A percentile compares a stretch with the other conserved stretches of the same genome.
phyloP scores from a whole-genome alignment of 495 filamentous ascomycete species.

The Filosporella fistucella region DNA sequence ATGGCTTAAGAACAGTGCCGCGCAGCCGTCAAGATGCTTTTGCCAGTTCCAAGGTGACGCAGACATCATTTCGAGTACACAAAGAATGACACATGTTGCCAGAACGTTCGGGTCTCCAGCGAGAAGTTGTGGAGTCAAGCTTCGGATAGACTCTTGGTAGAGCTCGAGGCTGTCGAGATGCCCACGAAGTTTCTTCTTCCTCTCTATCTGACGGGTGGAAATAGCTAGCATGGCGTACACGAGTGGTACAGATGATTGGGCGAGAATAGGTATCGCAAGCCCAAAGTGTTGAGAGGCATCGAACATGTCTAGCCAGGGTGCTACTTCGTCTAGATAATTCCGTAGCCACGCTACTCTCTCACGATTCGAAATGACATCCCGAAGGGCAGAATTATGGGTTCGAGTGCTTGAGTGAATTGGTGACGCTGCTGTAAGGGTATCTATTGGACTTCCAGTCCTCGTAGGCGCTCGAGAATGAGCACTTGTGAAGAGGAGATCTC shows the following conservation, averaged over 20 bases:
- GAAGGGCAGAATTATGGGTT: slow-evolving; percentile 1
- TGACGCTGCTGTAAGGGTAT: not conserved
- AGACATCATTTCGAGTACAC: slow-evolving; percentile 46
- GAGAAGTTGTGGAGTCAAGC: slow-evolving; percentile 34
- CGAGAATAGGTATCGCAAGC: slow-evolving; percentile 34
- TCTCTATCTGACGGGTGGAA: slow-evolving; percentile 40
- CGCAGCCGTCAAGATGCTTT: slow-evolving; percentile 43
- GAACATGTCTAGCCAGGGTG: slow-evolving; percentile 47
- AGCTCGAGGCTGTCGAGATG: slow-evolving; percentile 37
- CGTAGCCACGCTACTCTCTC: slow-evolving; percentile 29
- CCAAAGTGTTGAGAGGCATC: slow-evolving; percentile 40
- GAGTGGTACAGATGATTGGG: slow-evolving; percentile 33
- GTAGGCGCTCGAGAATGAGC: slow-evolving; percentile 19
- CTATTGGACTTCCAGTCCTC: slow-evolving; percentile 4
- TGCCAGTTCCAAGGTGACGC: slow-evolving; percentile 40
- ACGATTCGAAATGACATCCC: slow-evolving; percentile 6
- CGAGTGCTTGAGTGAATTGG: not conserved
- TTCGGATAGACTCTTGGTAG: slow-evolving; percentile 39
- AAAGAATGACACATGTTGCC: slow-evolving; percentile 36
- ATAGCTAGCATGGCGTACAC: slow-evolving; percentile 38
- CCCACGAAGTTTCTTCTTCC: slow-evolving; percentile 30
- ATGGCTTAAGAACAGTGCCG: slow-evolving; percentile 36
- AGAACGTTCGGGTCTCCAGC: slow-evolving; percentile 37
- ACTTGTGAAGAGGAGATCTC: slow-evolving; percentile 18
- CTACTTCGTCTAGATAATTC: slow-evolving; percentile 40